These are phyloP conservation scores for Dictyostelium firmibasis DNA, from an alignment of 78 protist genomes.

Conservation along the genomic window DNA sequence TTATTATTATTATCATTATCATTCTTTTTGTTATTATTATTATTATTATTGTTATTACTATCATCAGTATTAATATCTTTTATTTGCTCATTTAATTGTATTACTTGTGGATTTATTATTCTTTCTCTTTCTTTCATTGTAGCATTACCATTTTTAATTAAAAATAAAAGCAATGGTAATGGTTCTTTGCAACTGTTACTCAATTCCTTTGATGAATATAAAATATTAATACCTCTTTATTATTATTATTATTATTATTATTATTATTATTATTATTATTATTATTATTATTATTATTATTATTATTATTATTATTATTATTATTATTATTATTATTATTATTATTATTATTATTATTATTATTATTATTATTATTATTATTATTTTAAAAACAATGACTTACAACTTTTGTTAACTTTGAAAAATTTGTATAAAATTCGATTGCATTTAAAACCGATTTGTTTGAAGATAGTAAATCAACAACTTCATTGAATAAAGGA, in stretches of 20 bases:
- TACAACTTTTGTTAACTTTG: conserved; percentile 13
- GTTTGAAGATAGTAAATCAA: background rate
- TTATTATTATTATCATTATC: background rate
- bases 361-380: background rate
- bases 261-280: too few species aligned
- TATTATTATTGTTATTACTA: background rate
- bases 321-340: background rate
- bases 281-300: too few species aligned
- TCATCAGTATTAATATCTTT: background rate
- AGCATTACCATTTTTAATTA: conserved; percentile 58
- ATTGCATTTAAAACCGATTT: background rate
- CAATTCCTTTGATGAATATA: background rate
- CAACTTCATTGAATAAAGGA: conserved; percentile 7
- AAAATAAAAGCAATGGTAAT: background rate
- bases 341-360: background rate
- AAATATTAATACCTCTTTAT: background rate
- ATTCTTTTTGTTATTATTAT: background rate
- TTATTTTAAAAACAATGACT: background rate
- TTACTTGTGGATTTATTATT: conserved; percentile 19
- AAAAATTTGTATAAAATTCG: conserved; percentile 15
- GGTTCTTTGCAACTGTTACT: background rate
- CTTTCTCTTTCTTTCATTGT: conserved; percentile 57
- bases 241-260: too few species aligned
- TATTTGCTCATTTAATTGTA: background rate
- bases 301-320: too few species aligned